Percentiles rank a stretch among this genome's conserved stretches.
Conservation (phyloP, 768 basidiomycete genomes). For the Podaxis mareebaensis region DNA sequence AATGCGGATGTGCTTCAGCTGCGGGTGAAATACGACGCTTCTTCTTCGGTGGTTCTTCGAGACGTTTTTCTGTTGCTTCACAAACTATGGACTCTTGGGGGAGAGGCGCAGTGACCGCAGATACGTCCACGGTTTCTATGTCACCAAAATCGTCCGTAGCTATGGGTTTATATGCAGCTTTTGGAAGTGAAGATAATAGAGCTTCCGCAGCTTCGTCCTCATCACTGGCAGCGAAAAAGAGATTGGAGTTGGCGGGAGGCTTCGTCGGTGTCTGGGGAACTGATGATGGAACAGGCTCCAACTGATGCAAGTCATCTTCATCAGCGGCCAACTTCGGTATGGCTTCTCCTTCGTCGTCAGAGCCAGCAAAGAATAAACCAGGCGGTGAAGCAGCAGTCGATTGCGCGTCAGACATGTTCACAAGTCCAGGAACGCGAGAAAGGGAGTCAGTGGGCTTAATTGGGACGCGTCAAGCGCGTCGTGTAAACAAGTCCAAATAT, state of each 20-base stretch:
- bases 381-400: slow-evolving; percentile 32
- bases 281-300: slow-evolving; percentile 11
- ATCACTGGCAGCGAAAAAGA: slow-evolving; percentile 26
- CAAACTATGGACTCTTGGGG: slow-evolving; percentile 35
- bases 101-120: background rate
- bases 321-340: slow-evolving; percentile 8
- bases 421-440: slow-evolving; percentile 13
- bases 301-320: slow-evolving; percentile 14
- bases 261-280: slow-evolving; percentile 20
- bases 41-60: slow-evolving; percentile 58
- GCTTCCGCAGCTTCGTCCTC: slow-evolving; percentile 31
- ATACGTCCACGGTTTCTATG: slow-evolving; percentile 27
- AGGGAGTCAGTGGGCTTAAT: slow-evolving; percentile 24
- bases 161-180: slow-evolving; percentile 3
- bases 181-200: slow-evolving; percentile 7
- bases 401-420: slow-evolving; percentile 29
- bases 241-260: slow-evolving; percentile 21
- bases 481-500: slow-evolving; percentile 40
- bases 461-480: slow-evolving; percentile 38
- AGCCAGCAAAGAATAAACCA: slow-evolving; percentile 59
- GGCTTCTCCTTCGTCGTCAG: slow-evolving; percentile 46
- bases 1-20: slow-evolving; percentile 20
- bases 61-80: slow-evolving; percentile 21
- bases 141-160: slow-evolving; percentile 31
- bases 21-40: slow-evolving; percentile 16